Evolutionary conservation across 108 stramenopile genomes (phyloP), one percentile per base, ranked within the genome.

Genomic region (Discostella pseudostelligera): DNA sequence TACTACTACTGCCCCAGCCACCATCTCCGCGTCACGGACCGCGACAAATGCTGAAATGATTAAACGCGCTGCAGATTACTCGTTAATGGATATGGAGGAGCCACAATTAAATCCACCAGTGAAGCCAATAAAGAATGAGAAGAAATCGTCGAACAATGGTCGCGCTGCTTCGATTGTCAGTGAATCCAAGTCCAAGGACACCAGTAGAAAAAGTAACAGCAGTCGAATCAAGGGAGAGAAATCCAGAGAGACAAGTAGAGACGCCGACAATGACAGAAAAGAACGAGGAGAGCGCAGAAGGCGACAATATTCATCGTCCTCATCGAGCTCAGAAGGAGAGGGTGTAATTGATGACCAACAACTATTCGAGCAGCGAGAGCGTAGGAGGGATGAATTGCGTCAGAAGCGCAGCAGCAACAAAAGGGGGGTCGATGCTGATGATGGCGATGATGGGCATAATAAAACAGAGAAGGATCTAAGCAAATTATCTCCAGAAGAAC

Each of bases 401-500:
- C 55, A 63, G 32, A 43, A 20, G 8, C 40, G 63, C n/a, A 57
- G 35, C 16, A 53, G 43, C 2, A 65, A 49, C 44, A 59, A 67
- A 9, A 39, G 0, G 14, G 7, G 13, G 12, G 29, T 26, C 0
- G 17, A 59, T 17, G 12, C 12, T 28, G 21, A 47, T 42, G 39
- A 50, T 17, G 28, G 56, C 19, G 28, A 45, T 32, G 65, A 70
- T 55, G 57, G 26, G 11, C 47, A 36, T 26, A 47, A 39, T 59
- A 73, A 12, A 51, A 69, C 50, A 16, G 45, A 66, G 44, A 36
- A 72, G 40, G 8, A 72, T 60, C 14, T 58, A 14, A 79, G 79
- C 44, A 72, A 65, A 14, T 71, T 89, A 65, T 89, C 83, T 7
- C 56, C 59, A 17, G 75, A 87, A 55, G 83, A 94, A 69, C 82